Evolutionary conservation across 345 rosid genomes (phyloP).

Genomic region (Raphanus sativus): DNA sequence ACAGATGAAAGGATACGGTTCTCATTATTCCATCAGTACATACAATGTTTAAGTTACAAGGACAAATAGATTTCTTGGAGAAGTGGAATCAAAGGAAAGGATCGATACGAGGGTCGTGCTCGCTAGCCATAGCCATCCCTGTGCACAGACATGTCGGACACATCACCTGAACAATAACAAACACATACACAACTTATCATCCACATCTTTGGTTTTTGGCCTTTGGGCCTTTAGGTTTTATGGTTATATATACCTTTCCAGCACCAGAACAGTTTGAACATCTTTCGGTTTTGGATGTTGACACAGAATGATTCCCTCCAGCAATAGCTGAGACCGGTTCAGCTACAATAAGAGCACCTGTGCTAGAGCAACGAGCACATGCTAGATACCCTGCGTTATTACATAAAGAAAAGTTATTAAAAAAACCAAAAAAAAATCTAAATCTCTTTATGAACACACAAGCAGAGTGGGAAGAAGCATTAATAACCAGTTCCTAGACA

Average conservation of each 20-base stretch:
- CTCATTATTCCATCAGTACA: slow-evolving; percentile 7
- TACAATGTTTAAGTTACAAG: slow-evolving; percentile 22
- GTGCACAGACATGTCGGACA: slow-evolving; percentile 98
- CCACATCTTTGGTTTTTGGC: not conserved
- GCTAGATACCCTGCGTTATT: slow-evolving; percentile 81
- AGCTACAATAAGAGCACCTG: slow-evolving; percentile 67
- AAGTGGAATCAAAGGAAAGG: slow-evolving; percentile 64
- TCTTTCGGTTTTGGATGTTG: slow-evolving; percentile 74
- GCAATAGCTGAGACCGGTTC: slow-evolving; percentile 65
- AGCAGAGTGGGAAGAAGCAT: not conserved
- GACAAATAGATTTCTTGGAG: not conserved
- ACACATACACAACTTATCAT: slow-evolving; percentile 14
- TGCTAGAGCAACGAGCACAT: slow-evolving; percentile 91
- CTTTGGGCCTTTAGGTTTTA: slow-evolving; percentile 2
- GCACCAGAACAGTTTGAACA: slow-evolving; percentile 95
- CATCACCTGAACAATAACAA: slow-evolving; percentile 66
- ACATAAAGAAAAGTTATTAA: not conserved
- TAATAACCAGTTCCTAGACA: slow-evolving; percentile 90
- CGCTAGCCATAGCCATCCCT: slow-evolving; percentile 99
- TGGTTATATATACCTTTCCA: slow-evolving; percentile 63
- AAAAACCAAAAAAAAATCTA: not conserved
- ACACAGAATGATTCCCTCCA: slow-evolving; percentile 51
- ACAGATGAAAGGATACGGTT: slow-evolving; percentile 26
- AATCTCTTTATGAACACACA: not conserved
- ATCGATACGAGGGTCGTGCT: slow-evolving; percentile 89